These are phyloP conservation scores for Yamadazyma membranifaciens DNA, from an alignment of 1,139 yeast species.

Conservation along the genomic window DNA sequence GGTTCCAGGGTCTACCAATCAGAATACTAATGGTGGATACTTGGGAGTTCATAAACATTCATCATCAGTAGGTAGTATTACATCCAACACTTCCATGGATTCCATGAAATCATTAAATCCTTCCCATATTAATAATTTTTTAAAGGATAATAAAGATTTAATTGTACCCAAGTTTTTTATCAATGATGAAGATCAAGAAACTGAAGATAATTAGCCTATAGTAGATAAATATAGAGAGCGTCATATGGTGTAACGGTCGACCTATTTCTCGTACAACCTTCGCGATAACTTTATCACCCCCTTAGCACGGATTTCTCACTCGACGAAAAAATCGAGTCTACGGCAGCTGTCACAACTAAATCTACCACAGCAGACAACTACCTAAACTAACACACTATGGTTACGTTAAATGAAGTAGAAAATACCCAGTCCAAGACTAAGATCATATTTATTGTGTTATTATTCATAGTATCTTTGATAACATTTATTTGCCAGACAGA, in stretches of 20 bases:
- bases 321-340: background rate
- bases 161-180: constrained; percentile 17
- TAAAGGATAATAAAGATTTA: constrained; percentile 16
- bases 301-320: too few relatives aligned
- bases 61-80: constrained; percentile 6
- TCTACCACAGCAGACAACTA: background rate
- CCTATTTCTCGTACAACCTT: too few relatives aligned
- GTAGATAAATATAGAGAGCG: too few relatives aligned
- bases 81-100: constrained; percentile 12
- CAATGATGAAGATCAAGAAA: constrained; percentile 15
- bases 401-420: constrained; percentile 15
- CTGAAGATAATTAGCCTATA: background rate
- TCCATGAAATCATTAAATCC: constrained; percentile 12
- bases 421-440: constrained; percentile 31
- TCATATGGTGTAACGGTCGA: too few relatives aligned
- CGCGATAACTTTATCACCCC: too few relatives aligned
- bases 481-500: constrained; percentile 81
- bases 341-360: background rate
- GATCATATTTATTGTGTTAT: constrained; percentile 50
- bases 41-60: constrained; percentile 3
- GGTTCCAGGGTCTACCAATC: constrained; percentile 1
- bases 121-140: constrained; percentile 14
- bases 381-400: constrained; percentile 10
- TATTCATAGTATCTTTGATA: constrained; percentile 59
- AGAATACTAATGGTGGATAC: background rate